A percentile compares a stretch with the other conserved stretches of the same genome.
Evolutionary conservation across 345 rosid species (phyloP).

Genomic region (Carallia pectinifolia): DNA sequence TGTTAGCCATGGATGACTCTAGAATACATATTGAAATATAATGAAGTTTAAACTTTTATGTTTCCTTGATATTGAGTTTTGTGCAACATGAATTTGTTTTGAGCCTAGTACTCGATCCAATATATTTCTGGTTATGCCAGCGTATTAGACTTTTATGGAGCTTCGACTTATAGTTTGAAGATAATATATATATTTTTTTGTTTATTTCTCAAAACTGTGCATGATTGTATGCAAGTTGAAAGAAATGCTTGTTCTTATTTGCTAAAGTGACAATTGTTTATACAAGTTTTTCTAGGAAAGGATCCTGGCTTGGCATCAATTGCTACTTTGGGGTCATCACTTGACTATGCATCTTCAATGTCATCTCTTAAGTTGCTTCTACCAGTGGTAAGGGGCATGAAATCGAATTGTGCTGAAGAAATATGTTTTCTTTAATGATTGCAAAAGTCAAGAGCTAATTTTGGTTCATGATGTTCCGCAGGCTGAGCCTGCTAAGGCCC

Average conservation of each 20-base stretch:
- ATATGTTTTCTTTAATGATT: neutral
- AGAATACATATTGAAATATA: no score
- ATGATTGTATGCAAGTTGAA: neutral
- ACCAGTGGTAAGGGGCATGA: constrained; percentile 60
- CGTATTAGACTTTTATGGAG: no score
- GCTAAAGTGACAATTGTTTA: constrained; percentile 12
- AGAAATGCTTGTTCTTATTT: neutral
- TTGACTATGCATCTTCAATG: constrained; percentile 70
- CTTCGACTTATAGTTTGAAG: no score
- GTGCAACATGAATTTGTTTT: no score
- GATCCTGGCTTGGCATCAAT: constrained; percentile 66
- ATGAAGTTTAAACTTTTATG: no score
- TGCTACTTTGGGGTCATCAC: constrained; percentile 68
- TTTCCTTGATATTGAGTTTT: no score
- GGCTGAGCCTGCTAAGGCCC: constrained; percentile 63
- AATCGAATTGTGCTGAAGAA: constrained; percentile 1
- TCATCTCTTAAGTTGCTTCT: constrained; percentile 66
- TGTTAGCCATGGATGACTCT: no score
- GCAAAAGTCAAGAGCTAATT: constrained; percentile 6
- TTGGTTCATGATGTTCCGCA: constrained; percentile 26
- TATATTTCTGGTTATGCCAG: no score
- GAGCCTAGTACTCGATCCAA: no score
- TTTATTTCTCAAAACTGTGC: no score
- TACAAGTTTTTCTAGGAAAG: constrained; percentile 55
- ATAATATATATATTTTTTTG: neutral